Conservation (phyloP, 2,329 filamentous ascomycete species). For the Apiospora phragmitis region DNA sequence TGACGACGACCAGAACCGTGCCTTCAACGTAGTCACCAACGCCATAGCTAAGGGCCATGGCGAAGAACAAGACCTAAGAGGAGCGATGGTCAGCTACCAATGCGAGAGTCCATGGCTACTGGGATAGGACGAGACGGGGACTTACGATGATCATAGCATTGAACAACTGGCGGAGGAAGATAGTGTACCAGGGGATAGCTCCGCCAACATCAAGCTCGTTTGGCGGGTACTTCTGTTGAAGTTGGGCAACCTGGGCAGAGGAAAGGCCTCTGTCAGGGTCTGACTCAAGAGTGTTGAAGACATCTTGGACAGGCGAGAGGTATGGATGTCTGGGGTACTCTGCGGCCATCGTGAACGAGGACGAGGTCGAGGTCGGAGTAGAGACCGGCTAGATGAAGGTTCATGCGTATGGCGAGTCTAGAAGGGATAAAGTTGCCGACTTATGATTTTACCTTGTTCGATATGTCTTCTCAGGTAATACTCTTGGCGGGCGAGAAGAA, state of each 20-base stretch:
- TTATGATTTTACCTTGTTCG: not conserved
- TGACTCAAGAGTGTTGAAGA: constrained; percentile 61
- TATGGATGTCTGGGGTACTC: constrained; percentile 58
- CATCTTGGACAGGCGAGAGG: constrained; percentile 61
- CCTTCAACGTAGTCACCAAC: constrained; percentile 69
- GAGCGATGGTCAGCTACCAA: constrained; percentile 30
- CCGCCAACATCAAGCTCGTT: constrained; percentile 73
- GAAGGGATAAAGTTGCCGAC: not conserved
- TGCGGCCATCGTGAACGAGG: constrained; percentile 39
- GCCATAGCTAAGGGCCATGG: constrained; percentile 71
- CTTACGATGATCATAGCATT: constrained; percentile 76
- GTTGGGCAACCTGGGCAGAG: constrained; percentile 56
- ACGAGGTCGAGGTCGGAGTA: constrained; percentile 2
- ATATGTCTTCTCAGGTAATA: not conserved
- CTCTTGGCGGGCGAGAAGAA: constrained; percentile 7
- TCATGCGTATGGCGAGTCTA: not conserved
- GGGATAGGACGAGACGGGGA: constrained; percentile 12
- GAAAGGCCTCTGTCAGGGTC: constrained; percentile 68
- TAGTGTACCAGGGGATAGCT: constrained; percentile 69
- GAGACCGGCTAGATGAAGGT: not conserved
- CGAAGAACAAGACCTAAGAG: constrained; percentile 70
- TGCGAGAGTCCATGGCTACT: constrained; percentile 41
- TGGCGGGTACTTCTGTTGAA: constrained; percentile 60
- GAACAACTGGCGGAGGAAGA: constrained; percentile 69
- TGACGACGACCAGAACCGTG: constrained; percentile 66